Evolutionary conservation across 805 yeast species (phyloP).

Genomic region (Starmera pachycereana): DNA sequence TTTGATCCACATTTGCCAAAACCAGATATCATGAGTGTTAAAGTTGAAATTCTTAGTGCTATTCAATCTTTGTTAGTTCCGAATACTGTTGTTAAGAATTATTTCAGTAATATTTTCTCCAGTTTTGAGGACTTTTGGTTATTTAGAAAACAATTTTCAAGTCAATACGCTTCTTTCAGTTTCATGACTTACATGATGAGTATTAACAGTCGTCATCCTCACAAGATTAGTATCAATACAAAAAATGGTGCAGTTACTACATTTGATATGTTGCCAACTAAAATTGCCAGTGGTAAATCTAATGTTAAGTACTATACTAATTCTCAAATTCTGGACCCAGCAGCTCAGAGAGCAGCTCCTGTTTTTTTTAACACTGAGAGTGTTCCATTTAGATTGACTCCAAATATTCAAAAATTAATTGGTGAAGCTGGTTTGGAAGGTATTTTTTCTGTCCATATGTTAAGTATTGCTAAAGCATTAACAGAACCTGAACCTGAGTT

Average conservation of each 20-base stretch:
- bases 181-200: conserved; percentile 93
- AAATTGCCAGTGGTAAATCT: conserved; percentile 43
- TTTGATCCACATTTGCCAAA: conserved; percentile 89
- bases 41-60: conserved; percentile 85
- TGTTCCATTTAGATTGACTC: conserved; percentile 94
- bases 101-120: conserved; percentile 59
- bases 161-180: conserved; percentile 88
- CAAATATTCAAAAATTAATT: conserved; percentile 86
- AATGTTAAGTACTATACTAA: conserved; percentile 25
- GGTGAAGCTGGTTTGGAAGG: conserved; percentile 96
- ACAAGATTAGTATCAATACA: conserved; percentile 75
- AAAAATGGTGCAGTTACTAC: conserved; percentile 88
- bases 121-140: conserved; percentile 94
- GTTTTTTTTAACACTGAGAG: conserved; percentile 84
- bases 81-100: conserved; percentile 67
- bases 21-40: conserved; percentile 81
- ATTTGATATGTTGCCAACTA: conserved; percentile 90
- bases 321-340: conserved; percentile 22
- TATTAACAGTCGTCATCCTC: conserved; percentile 87
- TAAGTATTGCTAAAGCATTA: conserved; percentile 79
- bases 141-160: conserved; percentile 88
- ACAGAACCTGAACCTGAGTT: conserved; percentile 88
- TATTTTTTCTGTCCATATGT: conserved; percentile 70
- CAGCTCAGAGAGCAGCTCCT: conserved; percentile 39
- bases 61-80: conserved; percentile 86